Percentiles rank a stretch among this genome's conserved stretches.
phyloP scores from a whole-genome alignment of 163 green algal species.

The Botryococcus braunii region DNA sequence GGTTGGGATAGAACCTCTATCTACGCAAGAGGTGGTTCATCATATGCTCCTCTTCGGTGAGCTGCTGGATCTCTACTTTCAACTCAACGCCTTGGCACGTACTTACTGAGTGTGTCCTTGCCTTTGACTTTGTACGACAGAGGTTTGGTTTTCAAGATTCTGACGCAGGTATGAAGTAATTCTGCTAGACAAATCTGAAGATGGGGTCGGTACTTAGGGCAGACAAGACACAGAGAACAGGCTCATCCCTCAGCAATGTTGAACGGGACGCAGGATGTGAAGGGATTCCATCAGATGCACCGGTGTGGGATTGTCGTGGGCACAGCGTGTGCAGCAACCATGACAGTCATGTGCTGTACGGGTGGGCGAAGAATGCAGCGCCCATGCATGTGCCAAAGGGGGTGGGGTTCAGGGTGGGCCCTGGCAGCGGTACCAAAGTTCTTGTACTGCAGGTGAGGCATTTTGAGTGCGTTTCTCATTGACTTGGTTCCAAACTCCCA shows the following conservation, averaged over 20 bases:
- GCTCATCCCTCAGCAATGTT: no score
- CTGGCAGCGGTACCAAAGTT: slow-evolving; percentile 35
- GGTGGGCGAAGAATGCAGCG: slow-evolving; percentile 67
- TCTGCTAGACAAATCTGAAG: no score
- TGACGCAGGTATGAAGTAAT: no score
- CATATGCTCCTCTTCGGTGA: slow-evolving; percentile 80
- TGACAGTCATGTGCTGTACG: slow-evolving; percentile 55
- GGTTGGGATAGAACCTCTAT: slow-evolving; percentile 49
- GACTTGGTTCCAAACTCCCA: no score
- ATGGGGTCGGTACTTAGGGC: no score
- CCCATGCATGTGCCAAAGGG: slow-evolving; percentile 51
- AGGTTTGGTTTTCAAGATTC: no score
- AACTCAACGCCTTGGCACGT: not conserved
- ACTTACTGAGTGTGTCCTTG: no score
- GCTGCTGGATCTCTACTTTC: not conserved
- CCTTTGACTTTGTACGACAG: no score
- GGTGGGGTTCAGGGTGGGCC: slow-evolving; percentile 62
- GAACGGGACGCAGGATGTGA: slow-evolving; percentile 37
- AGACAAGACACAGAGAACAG: no score
- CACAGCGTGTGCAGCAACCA: slow-evolving; percentile 17
- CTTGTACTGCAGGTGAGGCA: slow-evolving; percentile 67
- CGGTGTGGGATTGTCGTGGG: slow-evolving; percentile 43
- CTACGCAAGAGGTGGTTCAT: slow-evolving; percentile 56
- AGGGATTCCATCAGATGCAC: not conserved
- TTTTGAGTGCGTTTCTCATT: no score